Base-by-base conservation (phyloP, 768 basidiomycete species). In the Collybia sp. region DNA sequence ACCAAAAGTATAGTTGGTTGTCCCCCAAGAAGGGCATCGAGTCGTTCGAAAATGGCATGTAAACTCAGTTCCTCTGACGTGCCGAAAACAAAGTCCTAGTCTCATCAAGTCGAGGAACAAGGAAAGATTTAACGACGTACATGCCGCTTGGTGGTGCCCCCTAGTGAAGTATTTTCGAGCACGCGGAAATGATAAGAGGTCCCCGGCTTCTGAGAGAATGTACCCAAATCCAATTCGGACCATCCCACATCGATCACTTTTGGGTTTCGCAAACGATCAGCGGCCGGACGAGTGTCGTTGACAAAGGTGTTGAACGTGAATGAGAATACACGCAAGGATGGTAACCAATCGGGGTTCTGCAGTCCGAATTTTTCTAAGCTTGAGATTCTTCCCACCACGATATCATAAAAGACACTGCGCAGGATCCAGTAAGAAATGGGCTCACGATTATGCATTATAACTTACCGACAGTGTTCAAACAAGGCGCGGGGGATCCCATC, bases 381-480 rank as follows among this genome's bases (percentile, higher is more conserved):
- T 9, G 60, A 42, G 9, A 38, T 20, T 1, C 53, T 46, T 15
- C 57, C 52, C 20, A 63, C 38, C 1, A 65, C 41, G 10, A 37
- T n/a, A 9, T 30, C 39, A 9, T 10, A 30, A 12, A 2, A 12
- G 3, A 36, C 12, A 33, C 6, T 31, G 11, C 13, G 12, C 6
- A 13, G 12, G 43, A 2, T 34, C 12, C n/a, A 3, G 30, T 8
- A 44, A 20, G 35, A 33, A n/a, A 19, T 12, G 6, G 17, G 35
- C 6, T n/a, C 16, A 8, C 8, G 32, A 32, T 31, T 11, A 2
- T 5, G n/a, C 43, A 30, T 34, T 20, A 30, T 10, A 34, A 30
- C 56, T 13, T 47, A 72, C 74, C 77, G 66, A 39, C 75, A 72
- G 38, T 76, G 72, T 43, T 79, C 77, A 58, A 76, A 79, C 6